These are phyloP conservation scores for Ilyonectria destructans DNA, from an alignment of 2,329 filamentous ascomycete genomes.

Conservation along the genomic window DNA sequence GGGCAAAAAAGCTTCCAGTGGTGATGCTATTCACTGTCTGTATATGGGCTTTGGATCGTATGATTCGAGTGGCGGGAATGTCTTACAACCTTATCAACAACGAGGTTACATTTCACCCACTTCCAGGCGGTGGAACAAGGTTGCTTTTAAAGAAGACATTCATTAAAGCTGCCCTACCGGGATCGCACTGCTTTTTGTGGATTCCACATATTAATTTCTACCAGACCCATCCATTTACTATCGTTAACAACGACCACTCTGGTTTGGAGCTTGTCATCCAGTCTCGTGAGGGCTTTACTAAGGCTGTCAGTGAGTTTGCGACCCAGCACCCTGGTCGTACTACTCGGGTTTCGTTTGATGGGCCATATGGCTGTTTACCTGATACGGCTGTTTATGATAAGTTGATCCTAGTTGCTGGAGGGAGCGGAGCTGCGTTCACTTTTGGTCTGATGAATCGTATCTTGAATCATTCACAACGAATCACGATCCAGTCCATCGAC, in stretches of 20 bases:
- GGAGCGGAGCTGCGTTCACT: slow-evolving; percentile 45
- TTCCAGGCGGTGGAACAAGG: slow-evolving; percentile 63
- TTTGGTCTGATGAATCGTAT: slow-evolving; percentile 34
- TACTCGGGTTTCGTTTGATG: slow-evolving; percentile 66
- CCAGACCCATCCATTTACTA: slow-evolving; percentile 72
- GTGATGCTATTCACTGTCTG: slow-evolving; percentile 57
- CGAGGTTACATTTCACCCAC: slow-evolving; percentile 57
- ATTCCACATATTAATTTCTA: slow-evolving; percentile 66
- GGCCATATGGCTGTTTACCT: slow-evolving; percentile 69
- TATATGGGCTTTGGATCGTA: slow-evolving; percentile 62
- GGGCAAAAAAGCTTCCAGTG: slow-evolving; percentile 53
- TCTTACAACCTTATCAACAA: slow-evolving; percentile 24
- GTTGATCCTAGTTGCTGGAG: slow-evolving; percentile 43
- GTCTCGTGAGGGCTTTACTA: slow-evolving; percentile 68
- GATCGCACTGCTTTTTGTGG: slow-evolving; percentile 69
- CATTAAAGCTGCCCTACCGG: slow-evolving; percentile 45
- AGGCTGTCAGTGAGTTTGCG: slow-evolving; percentile 64
- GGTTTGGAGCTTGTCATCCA: slow-evolving; percentile 67
- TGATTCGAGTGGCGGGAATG: slow-evolving; percentile 52
- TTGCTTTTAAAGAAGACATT: slow-evolving; percentile 64
- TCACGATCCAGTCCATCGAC: slow-evolving; percentile 5
- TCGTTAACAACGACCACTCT: slow-evolving; percentile 60
- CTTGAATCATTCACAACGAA: not conserved
- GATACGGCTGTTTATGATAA: slow-evolving; percentile 55
- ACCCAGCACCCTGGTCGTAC: slow-evolving; percentile 58